Percentiles rank a stretch among this genome's conserved stretches.
These are phyloP conservation scores for Ascochyta koolunga DNA, from an alignment of 2,329 filamentous ascomycete species.

Conservation along the genomic window DNA sequence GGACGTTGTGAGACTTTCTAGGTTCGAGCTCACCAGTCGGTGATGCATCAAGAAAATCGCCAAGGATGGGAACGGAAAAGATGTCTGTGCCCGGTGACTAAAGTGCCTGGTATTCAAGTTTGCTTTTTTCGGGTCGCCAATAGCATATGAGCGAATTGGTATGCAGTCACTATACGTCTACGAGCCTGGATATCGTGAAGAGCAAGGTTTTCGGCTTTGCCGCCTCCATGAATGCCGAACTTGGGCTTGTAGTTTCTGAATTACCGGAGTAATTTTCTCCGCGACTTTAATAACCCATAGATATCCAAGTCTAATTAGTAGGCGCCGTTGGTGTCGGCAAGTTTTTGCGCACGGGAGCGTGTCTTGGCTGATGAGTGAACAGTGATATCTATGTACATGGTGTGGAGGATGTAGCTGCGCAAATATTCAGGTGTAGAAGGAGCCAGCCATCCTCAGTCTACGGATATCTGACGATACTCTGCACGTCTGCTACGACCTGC, in stretches of 20 bases:
- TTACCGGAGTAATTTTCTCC: slow-evolving; percentile 59
- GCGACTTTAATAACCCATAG: slow-evolving; percentile 65
- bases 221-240: slow-evolving; percentile 61
- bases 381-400: slow-evolving; percentile 33
- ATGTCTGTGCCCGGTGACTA: slow-evolving; percentile 61
- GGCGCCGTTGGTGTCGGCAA: slow-evolving; percentile 67
- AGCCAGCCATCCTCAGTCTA: slow-evolving; percentile 55
- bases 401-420: slow-evolving; percentile 64
- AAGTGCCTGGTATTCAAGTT: slow-evolving; percentile 73
- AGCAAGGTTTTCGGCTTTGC: slow-evolving; percentile 65
- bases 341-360: slow-evolving; percentile 65
- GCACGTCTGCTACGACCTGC: slow-evolving; percentile 61
- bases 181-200: slow-evolving; percentile 71
- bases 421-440: slow-evolving; percentile 65
- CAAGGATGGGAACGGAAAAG: slow-evolving; percentile 68
- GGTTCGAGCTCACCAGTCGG: slow-evolving; percentile 63
- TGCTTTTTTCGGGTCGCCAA: slow-evolving; percentile 63
- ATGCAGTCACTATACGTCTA: slow-evolving; percentile 66
- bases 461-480: slow-evolving; percentile 57
- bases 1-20: slow-evolving; percentile 66
- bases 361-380: slow-evolving; percentile 39
- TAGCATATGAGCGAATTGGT: slow-evolving; percentile 68
- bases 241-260: slow-evolving; percentile 61
- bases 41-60: slow-evolving; percentile 63
- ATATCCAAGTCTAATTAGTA: slow-evolving; percentile 73